Percentiles rank a stretch among this genome's conserved stretches.
These are phyloP conservation scores for Boechera retrofracta DNA, from an alignment of 345 rosid species.

Conservation along the genomic window DNA sequence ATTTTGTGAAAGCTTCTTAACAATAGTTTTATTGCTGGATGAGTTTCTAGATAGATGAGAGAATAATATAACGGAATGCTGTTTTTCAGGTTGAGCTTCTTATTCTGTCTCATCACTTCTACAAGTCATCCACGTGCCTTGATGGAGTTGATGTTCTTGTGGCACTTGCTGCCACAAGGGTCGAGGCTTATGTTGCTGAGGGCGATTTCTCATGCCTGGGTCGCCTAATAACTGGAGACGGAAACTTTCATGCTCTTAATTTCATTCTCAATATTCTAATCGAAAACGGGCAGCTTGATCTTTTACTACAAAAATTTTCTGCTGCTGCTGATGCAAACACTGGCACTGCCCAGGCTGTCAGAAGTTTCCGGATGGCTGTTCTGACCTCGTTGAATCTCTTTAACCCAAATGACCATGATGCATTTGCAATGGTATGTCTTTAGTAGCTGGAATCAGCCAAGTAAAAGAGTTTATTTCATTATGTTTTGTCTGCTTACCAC, in stretches of 20 bases:
- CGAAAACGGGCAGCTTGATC: slow-evolving; percentile 93
- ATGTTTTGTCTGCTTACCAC: slow-evolving; percentile 9
- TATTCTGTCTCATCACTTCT: slow-evolving; percentile 95
- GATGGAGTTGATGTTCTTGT: slow-evolving; percentile 99
- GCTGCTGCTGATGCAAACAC: slow-evolving; percentile 86
- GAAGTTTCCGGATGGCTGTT: slow-evolving; percentile 98
- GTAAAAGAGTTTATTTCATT: slow-evolving; percentile 33
- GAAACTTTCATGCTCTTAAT: slow-evolving; percentile 93
- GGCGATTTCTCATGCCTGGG: slow-evolving; percentile 96
- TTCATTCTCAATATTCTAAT: slow-evolving; percentile 95
- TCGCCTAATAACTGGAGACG: slow-evolving; percentile 94
- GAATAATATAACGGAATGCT: slow-evolving; percentile 16
- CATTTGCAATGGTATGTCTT: slow-evolving; percentile 83
- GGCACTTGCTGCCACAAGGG: slow-evolving; percentile 96
- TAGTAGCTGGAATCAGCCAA: slow-evolving; percentile 12
- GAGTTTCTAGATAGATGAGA: slow-evolving; percentile 11
- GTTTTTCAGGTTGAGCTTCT: slow-evolving; percentile 89
- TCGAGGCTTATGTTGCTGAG: slow-evolving; percentile 91
- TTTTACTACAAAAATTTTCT: slow-evolving; percentile 89
- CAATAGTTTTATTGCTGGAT: slow-evolving; percentile 10
- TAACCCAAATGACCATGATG: slow-evolving; percentile 86
- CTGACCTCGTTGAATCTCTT: slow-evolving; percentile 92
- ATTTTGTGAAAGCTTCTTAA: slow-evolving; percentile 16
- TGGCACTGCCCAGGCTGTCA: slow-evolving; percentile 83
- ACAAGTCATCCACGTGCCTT: slow-evolving; percentile 96